Conservation (phyloP, 169 alveolate species). For the Eimeria falciformis region DNA sequence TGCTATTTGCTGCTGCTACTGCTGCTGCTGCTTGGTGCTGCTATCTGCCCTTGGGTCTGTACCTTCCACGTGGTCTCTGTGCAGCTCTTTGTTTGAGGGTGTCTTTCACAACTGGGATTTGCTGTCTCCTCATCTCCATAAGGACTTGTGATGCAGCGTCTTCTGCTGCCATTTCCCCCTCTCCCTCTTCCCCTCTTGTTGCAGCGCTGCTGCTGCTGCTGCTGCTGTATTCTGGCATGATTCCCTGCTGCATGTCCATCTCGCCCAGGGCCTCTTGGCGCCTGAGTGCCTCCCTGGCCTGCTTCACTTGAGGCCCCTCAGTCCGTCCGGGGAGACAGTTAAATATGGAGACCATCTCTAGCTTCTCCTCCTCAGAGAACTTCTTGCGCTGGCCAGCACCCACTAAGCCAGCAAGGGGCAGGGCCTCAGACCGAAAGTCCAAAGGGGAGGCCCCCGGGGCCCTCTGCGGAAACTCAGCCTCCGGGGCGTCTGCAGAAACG, state of each 20-base stretch:
- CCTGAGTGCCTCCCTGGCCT: not conserved
- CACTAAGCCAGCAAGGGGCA: conserved; percentile 15
- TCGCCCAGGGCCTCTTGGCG: not conserved
- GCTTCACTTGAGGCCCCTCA: conserved; percentile 3
- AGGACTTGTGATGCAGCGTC: not conserved
- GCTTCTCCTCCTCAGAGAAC: conserved; percentile 7
- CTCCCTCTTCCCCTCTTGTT: not conserved
- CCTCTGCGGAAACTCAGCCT: conserved; percentile 1
- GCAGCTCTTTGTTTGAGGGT: not conserved
- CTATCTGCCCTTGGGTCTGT: conserved; percentile 2
- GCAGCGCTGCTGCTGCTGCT: not conserved
- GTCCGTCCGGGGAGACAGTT: conserved; percentile 18
- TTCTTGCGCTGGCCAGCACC: conserved; percentile 15
- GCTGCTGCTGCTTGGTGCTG: not conserved
- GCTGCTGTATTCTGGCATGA: not conserved
- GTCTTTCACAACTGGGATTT: conserved; percentile 6
- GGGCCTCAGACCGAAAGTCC: conserved; percentile 24
- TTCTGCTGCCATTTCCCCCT: not conserved
- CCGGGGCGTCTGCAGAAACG: conserved; percentile 4
- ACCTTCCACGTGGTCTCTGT: not conserved
- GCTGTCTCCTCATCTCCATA: not conserved
- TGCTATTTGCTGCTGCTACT: not conserved
- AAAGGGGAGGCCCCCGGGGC: not conserved
- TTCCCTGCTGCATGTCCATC: not conserved
- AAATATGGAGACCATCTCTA: not conserved